Evolutionary conservation across 345 rosid genomes (phyloP).

Genomic region (Gossypium sturtianum): DNA sequence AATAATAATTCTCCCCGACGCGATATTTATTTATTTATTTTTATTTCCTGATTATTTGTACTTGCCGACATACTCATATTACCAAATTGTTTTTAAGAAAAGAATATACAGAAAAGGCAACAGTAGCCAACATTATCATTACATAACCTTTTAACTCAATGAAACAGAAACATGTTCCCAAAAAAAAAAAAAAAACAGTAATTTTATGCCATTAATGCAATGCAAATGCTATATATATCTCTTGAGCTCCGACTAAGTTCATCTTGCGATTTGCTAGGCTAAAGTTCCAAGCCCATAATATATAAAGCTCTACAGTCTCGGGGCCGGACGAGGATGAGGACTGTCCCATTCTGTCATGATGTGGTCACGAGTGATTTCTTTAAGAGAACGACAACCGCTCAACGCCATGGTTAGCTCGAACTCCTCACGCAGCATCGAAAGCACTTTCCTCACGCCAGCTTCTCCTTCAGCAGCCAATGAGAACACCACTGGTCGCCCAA

Average conservation of each 20-base stretch:
- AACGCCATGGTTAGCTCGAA: conserved; percentile 89
- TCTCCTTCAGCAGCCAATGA: conserved; percentile 92
- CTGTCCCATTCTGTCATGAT: conserved; percentile 64
- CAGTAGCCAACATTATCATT: conserved; percentile 30
- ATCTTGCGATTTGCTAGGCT: not conserved
- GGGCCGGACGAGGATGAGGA: conserved; percentile 30
- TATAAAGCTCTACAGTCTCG: conserved; percentile 35
- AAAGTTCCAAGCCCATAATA: not conserved
- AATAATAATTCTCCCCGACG: accelerated
- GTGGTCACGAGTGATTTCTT: conserved; percentile 78
- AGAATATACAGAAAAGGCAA: conserved; percentile 21
- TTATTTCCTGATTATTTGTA: too few species aligned
- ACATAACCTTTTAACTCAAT: conserved; percentile 12
- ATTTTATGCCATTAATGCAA: not conserved
- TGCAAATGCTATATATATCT: not conserved
- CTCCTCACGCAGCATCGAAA: conserved; percentile 79
- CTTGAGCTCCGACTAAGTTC: not conserved
- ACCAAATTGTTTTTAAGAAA: not conserved
- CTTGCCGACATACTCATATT: not conserved
- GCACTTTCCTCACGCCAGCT: conserved; percentile 67
- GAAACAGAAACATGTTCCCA: conserved; percentile 12
- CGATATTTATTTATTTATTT: too few species aligned
- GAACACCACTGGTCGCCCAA: conserved; percentile 88
- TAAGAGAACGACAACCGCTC: conserved; percentile 78
- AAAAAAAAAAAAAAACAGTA: conserved; percentile 4